Evolutionary conservation across 331 rosid species (phyloP), one percentile per base, ranked within the genome.

Genomic region (Rhamnella rubrinervis): DNA sequence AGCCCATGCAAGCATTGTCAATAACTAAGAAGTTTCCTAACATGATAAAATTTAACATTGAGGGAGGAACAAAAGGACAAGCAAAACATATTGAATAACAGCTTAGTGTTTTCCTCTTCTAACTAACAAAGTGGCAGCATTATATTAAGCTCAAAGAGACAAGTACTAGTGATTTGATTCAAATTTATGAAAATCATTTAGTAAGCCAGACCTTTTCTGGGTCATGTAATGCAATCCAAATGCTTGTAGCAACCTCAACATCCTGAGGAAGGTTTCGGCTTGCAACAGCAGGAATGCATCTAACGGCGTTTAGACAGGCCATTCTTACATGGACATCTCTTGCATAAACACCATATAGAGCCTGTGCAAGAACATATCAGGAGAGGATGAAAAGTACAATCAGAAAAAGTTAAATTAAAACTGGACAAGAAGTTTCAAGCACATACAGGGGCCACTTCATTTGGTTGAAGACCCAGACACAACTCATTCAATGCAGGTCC

Each of bases 151-250:
- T 53, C 19, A 18, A 53, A 35, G 31, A 9, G 10, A 59, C 41
- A 26, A 60, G 5, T 28, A 4, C 8, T 28, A 35, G 16, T 1
- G 12, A 10, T 9, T 13, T 37, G 3, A 56, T 39, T n/a, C 6
- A 58, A 2, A 55, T n/a, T 46, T 39, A 44, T 18, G 1, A 15
- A 66, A 72, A 40, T 50, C 6, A 57, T 16, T 61, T 61, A 63
- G 72, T 18, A 28, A 41, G 51, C 17, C 83, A 59, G 79, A 95
- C 98, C 98, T 95, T 95, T 66, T 95, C 89, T n/a, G 95, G 97
- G 63, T 95, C 98, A 65, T 95, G 98, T 61, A 91, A 83, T 4
- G 96, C 95, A 73, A 95, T 78, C 98, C 98, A 95, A 76, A 95
- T 85, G 80, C 96, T 86, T 62, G 97, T 89, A 23, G 98, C 97